Evolutionary conservation across 2,329 filamentous ascomycete species (phyloP).

Genomic region (Paraconiothyrium sp.): DNA sequence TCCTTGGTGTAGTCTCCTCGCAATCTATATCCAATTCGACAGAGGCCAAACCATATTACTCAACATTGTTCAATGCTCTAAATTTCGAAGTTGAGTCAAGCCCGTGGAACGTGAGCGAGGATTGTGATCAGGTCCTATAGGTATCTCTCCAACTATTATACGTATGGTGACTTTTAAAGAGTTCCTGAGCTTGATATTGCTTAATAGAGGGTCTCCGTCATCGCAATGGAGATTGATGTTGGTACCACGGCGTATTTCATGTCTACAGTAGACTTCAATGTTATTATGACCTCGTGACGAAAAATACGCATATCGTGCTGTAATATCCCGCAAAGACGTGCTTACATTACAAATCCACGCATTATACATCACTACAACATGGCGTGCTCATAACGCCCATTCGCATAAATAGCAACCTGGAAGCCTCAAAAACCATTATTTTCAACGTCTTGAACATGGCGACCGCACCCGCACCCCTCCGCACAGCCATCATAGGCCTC

Average conservation of each 20-base stretch:
- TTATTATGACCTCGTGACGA: not conserved
- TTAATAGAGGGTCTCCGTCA: too few species aligned
- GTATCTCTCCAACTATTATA: too few species aligned
- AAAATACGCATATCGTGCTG: not conserved
- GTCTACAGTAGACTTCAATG: not conserved
- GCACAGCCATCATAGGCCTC: slow-evolving; percentile 39
- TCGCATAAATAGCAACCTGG: not conserved
- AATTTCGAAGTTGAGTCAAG: too few species aligned
- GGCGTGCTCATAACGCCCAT: not conserved
- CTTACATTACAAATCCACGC: slow-evolving; percentile 10
- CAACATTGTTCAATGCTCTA: too few species aligned
- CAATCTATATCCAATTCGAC: not conserved
- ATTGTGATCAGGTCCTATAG: too few species aligned
- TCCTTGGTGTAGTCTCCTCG: not conserved
- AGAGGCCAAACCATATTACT: too few species aligned
- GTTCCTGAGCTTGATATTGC: too few species aligned
- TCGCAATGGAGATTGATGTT: too few species aligned
- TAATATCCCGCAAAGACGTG: slow-evolving; percentile 2
- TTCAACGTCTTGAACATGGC: not conserved
- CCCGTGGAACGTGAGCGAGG: too few species aligned
- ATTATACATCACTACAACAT: not conserved
- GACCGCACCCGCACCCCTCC: slow-evolving; percentile 23
- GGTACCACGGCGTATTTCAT: too few species aligned
- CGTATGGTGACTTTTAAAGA: too few species aligned
- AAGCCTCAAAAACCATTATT: not conserved